These are phyloP conservation scores for Hypsizygus ulmarius DNA, from an alignment of 1,284 basidiomycete genomes.

Conservation along the genomic window DNA sequence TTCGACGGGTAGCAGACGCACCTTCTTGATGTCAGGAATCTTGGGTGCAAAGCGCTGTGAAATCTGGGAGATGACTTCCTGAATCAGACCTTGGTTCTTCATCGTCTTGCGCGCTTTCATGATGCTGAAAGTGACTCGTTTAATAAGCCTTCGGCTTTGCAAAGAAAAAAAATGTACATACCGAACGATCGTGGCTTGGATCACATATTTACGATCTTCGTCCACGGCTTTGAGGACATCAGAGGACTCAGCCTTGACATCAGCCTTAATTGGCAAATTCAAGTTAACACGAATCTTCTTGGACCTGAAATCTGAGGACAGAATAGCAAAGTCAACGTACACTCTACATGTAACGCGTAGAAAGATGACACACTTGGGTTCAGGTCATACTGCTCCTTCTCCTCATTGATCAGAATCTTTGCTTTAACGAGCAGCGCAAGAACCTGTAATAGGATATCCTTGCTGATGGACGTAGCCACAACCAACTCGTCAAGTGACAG, in stretches of 20 bases:
- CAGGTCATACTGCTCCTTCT: constrained; percentile 86
- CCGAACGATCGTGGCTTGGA: constrained; percentile 97
- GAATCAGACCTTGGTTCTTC: constrained; percentile 93
- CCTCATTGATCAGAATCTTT: constrained; percentile 85
- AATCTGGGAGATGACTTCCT: constrained; percentile 93
- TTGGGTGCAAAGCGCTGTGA: constrained; percentile 86
- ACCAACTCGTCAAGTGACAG: constrained; percentile 80
- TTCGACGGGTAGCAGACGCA: constrained; percentile 25
- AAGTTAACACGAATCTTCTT: constrained; percentile 97
- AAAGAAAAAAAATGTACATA: constrained; percentile 34
- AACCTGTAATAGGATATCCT: constrained; percentile 84
- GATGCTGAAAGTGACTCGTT: constrained; percentile 53
- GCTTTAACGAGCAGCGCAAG: constrained; percentile 85
- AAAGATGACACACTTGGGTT: constrained; percentile 72
- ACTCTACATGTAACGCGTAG: background rate
- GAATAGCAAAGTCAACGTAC: background rate
- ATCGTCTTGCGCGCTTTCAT: constrained; percentile 99
- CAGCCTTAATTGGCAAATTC: constrained; percentile 92
- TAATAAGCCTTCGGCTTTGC: constrained; percentile 1
- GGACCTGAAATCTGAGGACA: constrained; percentile 82
- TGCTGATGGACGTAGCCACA: constrained; percentile 80
- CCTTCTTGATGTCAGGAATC: constrained; percentile 92
- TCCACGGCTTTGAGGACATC: constrained; percentile 96
- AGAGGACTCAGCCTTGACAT: constrained; percentile 87
- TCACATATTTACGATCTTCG: constrained; percentile 95